Evolutionary conservation across 306 rosid genomes (phyloP), one percentile per base, ranked within the genome.

Genomic region (Pueraria montana): DNA sequence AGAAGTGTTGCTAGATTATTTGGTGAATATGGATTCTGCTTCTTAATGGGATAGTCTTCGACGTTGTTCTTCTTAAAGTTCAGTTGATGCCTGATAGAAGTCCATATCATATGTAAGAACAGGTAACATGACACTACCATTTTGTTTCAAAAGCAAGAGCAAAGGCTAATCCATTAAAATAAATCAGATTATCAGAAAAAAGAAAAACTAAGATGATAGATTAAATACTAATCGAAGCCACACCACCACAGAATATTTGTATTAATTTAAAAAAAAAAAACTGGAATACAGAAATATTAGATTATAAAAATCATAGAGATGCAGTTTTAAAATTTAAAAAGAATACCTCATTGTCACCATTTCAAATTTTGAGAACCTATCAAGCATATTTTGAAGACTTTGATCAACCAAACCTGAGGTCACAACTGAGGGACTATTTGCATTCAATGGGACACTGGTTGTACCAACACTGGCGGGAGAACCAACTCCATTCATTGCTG

Each of bases 391-490:
- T 86, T 88, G 87, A 84, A 56, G 77, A 66, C 82, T 77, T 74
- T 58, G 93, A 46, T 92, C 97, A 84, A 74, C 74, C 16, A 75
- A 79, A 64, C 92, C 82, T 1, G 94, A 85, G 71, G 89, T 90
- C 79, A 94, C 98, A 58, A 94, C 90, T 64, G 97, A 86, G 67
- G 98, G 99, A 72, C 98, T 96, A 84, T 79, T 91, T 36, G 91
- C 94, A 92, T 90, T 93, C 82, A 84, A 70, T 63, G 91, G 91
- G 71, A 82, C 84, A 58, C 92, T 88, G 82, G 92, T 13, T 43
- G 74, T 96, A 85, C 93, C 82, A 81, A 94, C 99, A 82, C 98
- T 94, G 53, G 92, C 92, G 20, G 99, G 99, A 77, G 99, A 96
- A 58, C 90, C 91, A 82, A 94, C 97, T 58, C 92, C 97, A 81